Base-by-base conservation (phyloP, 1,284 basidiomycete genomes). In the Acaromyces ingoldii region DNA sequence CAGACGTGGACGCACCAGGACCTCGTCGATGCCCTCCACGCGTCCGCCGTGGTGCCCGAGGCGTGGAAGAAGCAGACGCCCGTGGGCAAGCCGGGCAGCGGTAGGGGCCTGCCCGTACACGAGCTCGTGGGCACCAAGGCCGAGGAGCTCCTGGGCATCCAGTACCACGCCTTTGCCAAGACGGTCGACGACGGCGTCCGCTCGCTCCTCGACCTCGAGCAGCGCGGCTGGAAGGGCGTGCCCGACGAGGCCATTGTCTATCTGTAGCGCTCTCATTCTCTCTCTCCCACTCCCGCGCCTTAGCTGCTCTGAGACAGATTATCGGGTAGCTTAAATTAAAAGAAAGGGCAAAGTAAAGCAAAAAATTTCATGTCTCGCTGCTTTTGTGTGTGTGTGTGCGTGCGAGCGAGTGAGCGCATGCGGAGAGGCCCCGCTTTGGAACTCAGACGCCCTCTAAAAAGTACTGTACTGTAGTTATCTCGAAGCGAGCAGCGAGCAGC, bases 121-220 rank as follows among this genome's bases (percentile, higher is more conserved):
- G 53, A 49, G 34, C 61, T 69, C 22, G 65, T 72, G 39, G 58
- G 64, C 2, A 62, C 59, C 45, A 82, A 82, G 57, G 77, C 76
- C 5, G 70, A 76, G 46, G 73, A 74, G 11, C 73, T 80, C 22
- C 75, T 84, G 0, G 80, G 79, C 2, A 57, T 83, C 36, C 76
- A 78, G 53, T 82, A 80, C 62, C 75, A 78, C 22, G 63, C 74
- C 4, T 74, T 82, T 30, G 76, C 78, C 49, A 75, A 82, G 55
- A 77, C 37, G 11, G 33, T 60, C 11, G 47, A 62, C 30, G 67
- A 55, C 31, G 61, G 53, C 52, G 55, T 59, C 1, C 53, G 51
- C 22, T 63, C 63, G 29, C 40, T 67, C 5, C 51, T 51, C 39
- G 67, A 70, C 39, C 59, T 60, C 50, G 58, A 70, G 31, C 53